Conservation (phyloP, 495 filamentous ascomycete species). For the Talaromyces wortmannii region DNA sequence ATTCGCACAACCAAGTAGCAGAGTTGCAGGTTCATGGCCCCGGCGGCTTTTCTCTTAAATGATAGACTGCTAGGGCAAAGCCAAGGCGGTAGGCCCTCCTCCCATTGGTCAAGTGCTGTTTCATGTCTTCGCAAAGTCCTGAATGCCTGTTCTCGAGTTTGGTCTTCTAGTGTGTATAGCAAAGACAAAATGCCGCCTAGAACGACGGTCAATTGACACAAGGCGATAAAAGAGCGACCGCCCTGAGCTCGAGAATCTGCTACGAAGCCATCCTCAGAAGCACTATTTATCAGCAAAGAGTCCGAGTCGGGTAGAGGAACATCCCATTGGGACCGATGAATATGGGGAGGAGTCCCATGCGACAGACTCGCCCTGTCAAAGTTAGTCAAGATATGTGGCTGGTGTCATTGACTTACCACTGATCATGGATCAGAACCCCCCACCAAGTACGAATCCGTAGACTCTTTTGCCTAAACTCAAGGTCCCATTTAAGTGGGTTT, state of each 20-base stretch:
- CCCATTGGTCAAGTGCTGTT: constrained; percentile 18
- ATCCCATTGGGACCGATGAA: constrained; percentile 20
- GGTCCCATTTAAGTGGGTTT: constrained; percentile 20
- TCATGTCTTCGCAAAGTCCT: constrained; percentile 13
- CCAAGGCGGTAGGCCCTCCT: constrained; percentile 12
- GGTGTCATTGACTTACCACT: constrained; percentile 13
- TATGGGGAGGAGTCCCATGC: constrained; percentile 21
- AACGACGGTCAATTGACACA: constrained; percentile 27
- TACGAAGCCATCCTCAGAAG: not conserved
- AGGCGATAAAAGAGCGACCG: constrained; percentile 10
- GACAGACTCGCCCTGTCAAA: constrained; percentile 22
- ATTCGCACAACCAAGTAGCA: constrained; percentile 22
- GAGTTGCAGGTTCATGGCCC: constrained; percentile 23
- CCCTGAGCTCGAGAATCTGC: not conserved
- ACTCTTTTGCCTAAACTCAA: constrained; percentile 15
- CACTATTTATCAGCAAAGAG: not conserved
- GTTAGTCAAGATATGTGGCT: not conserved
- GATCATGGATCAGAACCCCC: constrained; percentile 26
- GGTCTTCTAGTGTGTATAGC: constrained; percentile 16
- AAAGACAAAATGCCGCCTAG: constrained; percentile 27
- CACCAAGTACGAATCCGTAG: constrained; percentile 24
- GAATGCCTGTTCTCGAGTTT: constrained; percentile 11
- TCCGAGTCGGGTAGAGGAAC: constrained; percentile 20
- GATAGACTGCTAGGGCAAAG: constrained; percentile 8
- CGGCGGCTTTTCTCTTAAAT: constrained; percentile 10